phyloP scores from a whole-genome alignment of 495 filamentous ascomycete genomes.

The Cudoniella acicularis region DNA sequence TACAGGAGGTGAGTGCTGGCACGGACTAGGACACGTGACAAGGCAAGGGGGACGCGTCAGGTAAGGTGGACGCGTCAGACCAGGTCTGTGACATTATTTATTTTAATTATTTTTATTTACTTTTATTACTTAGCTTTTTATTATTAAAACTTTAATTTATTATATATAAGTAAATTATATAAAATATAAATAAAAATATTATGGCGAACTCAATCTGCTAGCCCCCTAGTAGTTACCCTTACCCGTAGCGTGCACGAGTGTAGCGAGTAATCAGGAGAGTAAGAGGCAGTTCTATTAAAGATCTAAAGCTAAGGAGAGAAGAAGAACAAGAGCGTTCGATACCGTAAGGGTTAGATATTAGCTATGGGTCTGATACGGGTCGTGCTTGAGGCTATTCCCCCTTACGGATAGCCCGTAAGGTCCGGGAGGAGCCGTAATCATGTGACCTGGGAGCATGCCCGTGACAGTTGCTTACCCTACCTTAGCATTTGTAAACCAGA shows the following conservation, averaged over 20 bases:
- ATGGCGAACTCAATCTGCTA: conserved; percentile 2
- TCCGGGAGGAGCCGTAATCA: background rate
- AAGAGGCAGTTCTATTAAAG: conserved; percentile 4
- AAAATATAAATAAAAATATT: no score
- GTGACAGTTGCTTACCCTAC: background rate
- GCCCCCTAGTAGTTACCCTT: background rate
- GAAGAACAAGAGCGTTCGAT: background rate
- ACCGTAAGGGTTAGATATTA: background rate
- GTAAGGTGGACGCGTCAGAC: no score
- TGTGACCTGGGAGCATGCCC: background rate
- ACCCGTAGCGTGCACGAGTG: conserved; percentile 3
- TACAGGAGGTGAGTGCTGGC: no score
- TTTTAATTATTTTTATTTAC: no score
- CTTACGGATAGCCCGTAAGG: background rate
- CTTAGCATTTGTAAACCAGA: no score
- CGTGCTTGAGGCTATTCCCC: background rate
- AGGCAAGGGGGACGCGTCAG: no score
- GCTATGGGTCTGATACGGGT: background rate
- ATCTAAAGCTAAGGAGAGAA: background rate
- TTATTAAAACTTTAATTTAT: no score
- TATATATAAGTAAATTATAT: no score
- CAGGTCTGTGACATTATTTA: no score
- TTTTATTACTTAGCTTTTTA: no score
- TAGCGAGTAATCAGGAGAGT: background rate
- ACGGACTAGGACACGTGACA: no score